These are phyloP conservation scores for Teratosphaeria epicoccoides DNA, from an alignment of 2,329 filamentous ascomycete genomes.

Conservation along the genomic window DNA sequence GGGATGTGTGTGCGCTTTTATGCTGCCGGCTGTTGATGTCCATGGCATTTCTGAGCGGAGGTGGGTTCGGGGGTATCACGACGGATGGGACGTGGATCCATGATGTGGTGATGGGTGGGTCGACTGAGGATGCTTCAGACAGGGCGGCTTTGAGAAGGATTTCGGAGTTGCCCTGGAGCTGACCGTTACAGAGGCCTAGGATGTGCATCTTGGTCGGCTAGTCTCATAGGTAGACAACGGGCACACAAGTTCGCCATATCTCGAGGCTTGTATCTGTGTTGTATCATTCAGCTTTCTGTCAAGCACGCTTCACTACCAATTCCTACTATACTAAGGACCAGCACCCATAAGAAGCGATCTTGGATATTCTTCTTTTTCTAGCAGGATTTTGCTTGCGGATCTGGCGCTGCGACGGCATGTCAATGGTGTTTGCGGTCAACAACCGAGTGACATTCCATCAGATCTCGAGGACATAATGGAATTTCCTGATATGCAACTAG, in stretches of 20 bases:
- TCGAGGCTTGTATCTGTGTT: too few species aligned
- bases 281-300: too few species aligned
- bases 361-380: background rate
- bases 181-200: slow-evolving; percentile 6
- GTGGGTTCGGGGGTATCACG: slow-evolving; percentile 5
- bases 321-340: too few species aligned
- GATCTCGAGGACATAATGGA: too few species aligned
- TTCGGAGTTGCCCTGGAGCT: slow-evolving; percentile 5
- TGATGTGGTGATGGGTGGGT: slow-evolving; percentile 7
- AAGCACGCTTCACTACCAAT: too few species aligned
- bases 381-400: background rate
- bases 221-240: too few species aligned
- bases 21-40: slow-evolving; percentile 1
- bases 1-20: slow-evolving; percentile 1
- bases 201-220: slow-evolving; percentile 9
- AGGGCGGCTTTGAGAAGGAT: slow-evolving; percentile 8
- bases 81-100: slow-evolving; percentile 8
- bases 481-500: too few species aligned
- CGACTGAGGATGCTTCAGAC: background rate
- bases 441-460: too few species aligned
- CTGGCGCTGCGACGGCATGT: background rate
- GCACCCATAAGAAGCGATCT: too few species aligned
- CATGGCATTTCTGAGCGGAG: slow-evolving; percentile 1
- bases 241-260: too few species aligned
- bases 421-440: too few species aligned